These are phyloP conservation scores for Cercospora janseana DNA, from an alignment of 2,329 filamentous ascomycete species.

Conservation along the genomic window DNA sequence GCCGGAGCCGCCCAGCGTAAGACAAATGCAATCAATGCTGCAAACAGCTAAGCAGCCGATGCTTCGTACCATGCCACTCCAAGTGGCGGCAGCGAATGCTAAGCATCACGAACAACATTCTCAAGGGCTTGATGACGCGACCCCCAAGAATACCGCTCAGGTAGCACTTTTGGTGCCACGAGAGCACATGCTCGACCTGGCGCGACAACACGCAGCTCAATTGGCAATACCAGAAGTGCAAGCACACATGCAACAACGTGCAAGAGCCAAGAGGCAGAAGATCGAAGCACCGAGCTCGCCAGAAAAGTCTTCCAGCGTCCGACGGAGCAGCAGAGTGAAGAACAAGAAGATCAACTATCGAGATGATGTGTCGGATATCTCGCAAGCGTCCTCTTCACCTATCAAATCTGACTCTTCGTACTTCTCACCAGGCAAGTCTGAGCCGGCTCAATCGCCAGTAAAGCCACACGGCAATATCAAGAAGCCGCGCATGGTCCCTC, in stretches of 20 bases:
- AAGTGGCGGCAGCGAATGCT: no score
- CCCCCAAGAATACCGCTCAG: neutral
- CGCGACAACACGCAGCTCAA: neutral
- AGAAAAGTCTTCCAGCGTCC: constrained; percentile 7
- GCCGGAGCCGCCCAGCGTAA: no score
- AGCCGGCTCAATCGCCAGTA: constrained; percentile 4
- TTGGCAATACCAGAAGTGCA: constrained; percentile 9
- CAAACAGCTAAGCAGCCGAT: no score
- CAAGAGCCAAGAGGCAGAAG: constrained; percentile 8
- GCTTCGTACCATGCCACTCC: no score
- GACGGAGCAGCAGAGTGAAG: constrained; percentile 21
- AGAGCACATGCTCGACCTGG: neutral
- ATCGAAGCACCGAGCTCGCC: constrained; percentile 4
- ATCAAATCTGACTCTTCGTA: constrained; percentile 20
- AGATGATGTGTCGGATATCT: constrained; percentile 14
- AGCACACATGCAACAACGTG: constrained; percentile 11
- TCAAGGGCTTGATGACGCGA: no score
- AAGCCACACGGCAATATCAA: constrained; percentile 5
- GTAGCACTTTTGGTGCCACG: neutral
- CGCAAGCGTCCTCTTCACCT: constrained; percentile 17
- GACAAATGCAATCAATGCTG: no score
- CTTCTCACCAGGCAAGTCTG: constrained; percentile 20
- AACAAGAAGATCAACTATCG: constrained; percentile 25
- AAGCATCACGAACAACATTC: no score
- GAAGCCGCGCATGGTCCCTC: neutral